These are phyloP conservation scores for Trametes hirsuta DNA, from an alignment of 1,284 basidiomycete genomes.

Conservation along the genomic window DNA sequence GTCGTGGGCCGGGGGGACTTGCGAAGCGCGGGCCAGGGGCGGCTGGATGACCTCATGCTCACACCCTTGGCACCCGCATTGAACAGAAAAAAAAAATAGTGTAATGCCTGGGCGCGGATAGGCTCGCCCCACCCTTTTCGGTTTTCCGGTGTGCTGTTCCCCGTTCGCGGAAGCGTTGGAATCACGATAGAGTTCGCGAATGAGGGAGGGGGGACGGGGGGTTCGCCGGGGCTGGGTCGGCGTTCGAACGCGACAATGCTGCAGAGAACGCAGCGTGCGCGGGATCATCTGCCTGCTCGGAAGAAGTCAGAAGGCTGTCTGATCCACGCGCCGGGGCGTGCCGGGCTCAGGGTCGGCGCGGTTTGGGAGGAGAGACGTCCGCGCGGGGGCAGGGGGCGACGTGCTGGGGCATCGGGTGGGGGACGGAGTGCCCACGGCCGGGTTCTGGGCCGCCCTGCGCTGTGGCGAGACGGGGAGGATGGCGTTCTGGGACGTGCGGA, in stretches of 20 bases:
- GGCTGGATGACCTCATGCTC: conserved; percentile 14
- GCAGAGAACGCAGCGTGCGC: no score
- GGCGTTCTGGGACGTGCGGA: conserved; percentile 4
- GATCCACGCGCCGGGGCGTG: conserved; percentile 7
- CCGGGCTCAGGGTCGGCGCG: conserved; percentile 6
- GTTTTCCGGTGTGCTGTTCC: no score
- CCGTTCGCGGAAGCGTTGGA: no score
- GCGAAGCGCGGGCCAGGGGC: conserved; percentile 2
- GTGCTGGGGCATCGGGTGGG: background rate
- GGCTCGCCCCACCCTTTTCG: no score
- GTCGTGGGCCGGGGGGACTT: background rate
- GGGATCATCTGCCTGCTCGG: conserved; percentile 11
- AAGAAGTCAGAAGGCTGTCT: conserved; percentile 10
- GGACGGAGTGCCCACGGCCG: background rate
- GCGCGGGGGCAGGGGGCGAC: background rate
- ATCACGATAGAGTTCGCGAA: no score
- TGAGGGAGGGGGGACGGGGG: no score
- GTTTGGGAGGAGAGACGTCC: conserved; percentile 3
- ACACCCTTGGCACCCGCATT: no score
- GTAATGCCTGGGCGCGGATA: no score
- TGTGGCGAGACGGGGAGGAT: background rate
- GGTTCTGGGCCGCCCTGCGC: background rate
- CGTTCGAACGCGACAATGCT: no score
- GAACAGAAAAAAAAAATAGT: no score
- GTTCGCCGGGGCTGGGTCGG: no score